Conservation (phyloP, 1,284 basidiomycete species). For the Hymenochaete sp. region DNA sequence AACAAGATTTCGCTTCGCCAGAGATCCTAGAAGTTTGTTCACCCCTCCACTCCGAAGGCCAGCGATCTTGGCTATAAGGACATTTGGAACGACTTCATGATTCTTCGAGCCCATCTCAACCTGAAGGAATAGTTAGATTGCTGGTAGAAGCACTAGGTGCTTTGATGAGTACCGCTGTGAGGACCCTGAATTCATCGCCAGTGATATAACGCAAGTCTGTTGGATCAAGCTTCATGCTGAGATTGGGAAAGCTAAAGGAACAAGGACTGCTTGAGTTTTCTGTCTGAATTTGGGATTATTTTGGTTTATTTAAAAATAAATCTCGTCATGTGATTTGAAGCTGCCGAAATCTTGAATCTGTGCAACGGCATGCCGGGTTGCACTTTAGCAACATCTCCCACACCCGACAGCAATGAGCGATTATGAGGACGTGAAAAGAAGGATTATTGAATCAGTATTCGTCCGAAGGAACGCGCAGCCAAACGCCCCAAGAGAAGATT, state of each 20-base stretch:
- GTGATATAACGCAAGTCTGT: constrained; percentile 92
- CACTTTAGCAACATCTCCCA: too few species aligned
- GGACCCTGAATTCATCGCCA: constrained; percentile 88
- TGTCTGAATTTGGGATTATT: too few species aligned
- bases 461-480: constrained; percentile 56
- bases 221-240: constrained; percentile 84
- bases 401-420: too few species aligned
- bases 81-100: constrained; percentile 89
- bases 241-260: neutral
- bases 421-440: constrained; percentile 48
- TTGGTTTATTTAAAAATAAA: too few species aligned
- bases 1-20: constrained; percentile 89
- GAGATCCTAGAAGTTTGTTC: constrained; percentile 84
- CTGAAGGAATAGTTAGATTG: constrained; percentile 33
- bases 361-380: too few species aligned
- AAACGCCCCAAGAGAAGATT: constrained; percentile 55
- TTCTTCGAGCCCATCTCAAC: constrained; percentile 98
- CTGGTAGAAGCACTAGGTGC: constrained; percentile 1
- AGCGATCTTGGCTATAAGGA: constrained; percentile 86
- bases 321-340: too few species aligned
- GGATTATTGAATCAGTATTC: constrained; percentile 81
- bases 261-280: too few species aligned
- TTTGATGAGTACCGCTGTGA: constrained; percentile 70
- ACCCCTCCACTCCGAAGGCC: constrained; percentile 86
- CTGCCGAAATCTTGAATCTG: too few species aligned